Base-by-base conservation (phyloP, 805 yeast species). In the Zygoascus tannicola region DNA sequence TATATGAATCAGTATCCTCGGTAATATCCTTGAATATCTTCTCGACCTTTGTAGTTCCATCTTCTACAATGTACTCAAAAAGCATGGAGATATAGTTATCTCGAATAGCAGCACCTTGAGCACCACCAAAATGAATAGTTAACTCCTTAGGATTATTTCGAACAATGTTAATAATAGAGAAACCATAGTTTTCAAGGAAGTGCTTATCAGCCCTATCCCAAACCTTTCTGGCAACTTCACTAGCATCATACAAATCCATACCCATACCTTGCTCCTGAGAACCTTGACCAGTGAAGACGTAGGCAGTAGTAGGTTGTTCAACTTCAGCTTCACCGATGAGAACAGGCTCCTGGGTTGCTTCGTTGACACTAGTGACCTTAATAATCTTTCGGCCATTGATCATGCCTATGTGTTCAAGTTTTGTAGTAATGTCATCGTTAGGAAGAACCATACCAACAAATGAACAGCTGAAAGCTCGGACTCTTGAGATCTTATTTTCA, bases 231-330 rank as follows among this genome's bases (percentile, higher is more conserved):
- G 99, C 98, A 64, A 92, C 96, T 23, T 78, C 87, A 41, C 95
- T 84, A 35, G 83, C 74, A 53, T 80, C 80, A 67, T 92, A 92
- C 63, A 92, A 76, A 66, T 92, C 98, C 99, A 92, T 92, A 75
- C 99, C 98, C 99, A 92, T 92, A 65, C 97, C 97, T 73, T 94
- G 98, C 68, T 94, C 98, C 70, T 92, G 99, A 49, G 98, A 90
- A 66, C 99, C 99, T 74, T 92, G 99, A 63, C 98, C 99, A 53
- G 99, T 92, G 71, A 94, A 92, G 46, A 92, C 95, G 64, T 85
- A 92, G 18, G 98, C 83, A 36, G 97, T 85, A 43, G 81, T 83
- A 28, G 99, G 98, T 71, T 92, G 99, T 57, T 92, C 97, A 59
- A 94, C 88, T 71, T 92, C 98, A 45, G 99, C 99, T 71, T 86